Percentiles rank a stretch among this genome's conserved stretches.
Evolutionary conservation across 202 grass and related monocot species (phyloP).

Genomic region (Carex arenaria): DNA sequence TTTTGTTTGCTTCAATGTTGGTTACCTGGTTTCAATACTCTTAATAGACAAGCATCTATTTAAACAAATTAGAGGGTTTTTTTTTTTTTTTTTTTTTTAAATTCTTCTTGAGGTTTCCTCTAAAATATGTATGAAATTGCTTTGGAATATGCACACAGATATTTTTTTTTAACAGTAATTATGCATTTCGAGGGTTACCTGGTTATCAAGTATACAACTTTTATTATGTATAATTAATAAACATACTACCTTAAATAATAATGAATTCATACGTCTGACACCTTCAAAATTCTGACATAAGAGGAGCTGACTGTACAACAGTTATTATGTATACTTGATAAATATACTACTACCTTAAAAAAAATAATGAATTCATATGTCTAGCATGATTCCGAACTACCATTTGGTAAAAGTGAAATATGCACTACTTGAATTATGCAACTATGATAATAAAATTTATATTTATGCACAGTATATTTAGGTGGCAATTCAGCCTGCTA

Average conservation of each 20-base stretch:
- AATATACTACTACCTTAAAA: too few species aligned
- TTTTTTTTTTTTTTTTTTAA: too few species aligned
- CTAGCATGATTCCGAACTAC: background rate
- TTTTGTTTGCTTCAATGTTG: background rate
- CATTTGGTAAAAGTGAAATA: background rate
- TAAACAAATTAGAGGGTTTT: background rate
- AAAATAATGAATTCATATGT: background rate
- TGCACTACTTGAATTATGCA: background rate
- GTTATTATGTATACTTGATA: background rate
- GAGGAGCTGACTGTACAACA: background rate
- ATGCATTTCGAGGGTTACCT: background rate
- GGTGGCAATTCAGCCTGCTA: background rate
- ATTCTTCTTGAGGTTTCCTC: background rate
- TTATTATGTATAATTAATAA: too few species aligned
- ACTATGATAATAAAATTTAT: background rate
- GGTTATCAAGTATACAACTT: too few species aligned
- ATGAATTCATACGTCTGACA: too few species aligned
- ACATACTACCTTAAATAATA: too few species aligned
- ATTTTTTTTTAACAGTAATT: background rate
- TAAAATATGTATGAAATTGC: background rate
- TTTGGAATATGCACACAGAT: background rate
- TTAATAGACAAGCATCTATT: background rate
- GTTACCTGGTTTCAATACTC: background rate
- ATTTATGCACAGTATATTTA: background rate
- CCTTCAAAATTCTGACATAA: background rate